phyloP scores from a whole-genome alignment of 495 filamentous ascomycete genomes.

The Podospora tetraspora region DNA sequence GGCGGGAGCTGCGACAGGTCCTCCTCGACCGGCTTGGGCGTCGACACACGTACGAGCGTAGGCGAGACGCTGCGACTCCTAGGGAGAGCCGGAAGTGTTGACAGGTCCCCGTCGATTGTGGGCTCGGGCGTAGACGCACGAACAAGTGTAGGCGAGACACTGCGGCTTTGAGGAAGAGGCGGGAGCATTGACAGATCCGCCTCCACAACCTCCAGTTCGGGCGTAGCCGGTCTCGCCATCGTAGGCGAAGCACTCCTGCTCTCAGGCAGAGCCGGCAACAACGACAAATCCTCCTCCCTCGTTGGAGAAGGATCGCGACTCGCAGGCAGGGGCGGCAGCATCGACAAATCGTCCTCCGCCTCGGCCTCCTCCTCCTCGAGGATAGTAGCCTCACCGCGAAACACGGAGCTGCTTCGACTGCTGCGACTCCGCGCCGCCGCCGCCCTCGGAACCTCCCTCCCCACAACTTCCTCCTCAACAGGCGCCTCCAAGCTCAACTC shows the following conservation, averaged over 20 bases:
- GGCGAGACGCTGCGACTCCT: constrained; percentile 5
- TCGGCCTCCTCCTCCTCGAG: not conserved
- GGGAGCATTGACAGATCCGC: not conserved
- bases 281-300: constrained; percentile 5
- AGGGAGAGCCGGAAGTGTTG: not conserved
- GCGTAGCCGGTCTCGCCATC: not conserved
- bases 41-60: not conserved
- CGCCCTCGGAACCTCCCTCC: not conserved
- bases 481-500: not conserved
- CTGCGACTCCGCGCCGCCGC: not conserved
- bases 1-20: constrained; percentile 1
- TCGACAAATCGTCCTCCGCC: not conserved
- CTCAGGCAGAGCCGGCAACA: constrained; percentile 16
- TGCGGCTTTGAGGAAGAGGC: constrained; percentile 6
- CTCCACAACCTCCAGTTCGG: not conserved
- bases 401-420: not conserved
- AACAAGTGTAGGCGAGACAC: not conserved
- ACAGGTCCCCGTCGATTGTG: not conserved
- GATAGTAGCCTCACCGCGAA: not conserved
- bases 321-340: not conserved
- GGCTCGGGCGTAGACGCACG: not conserved
- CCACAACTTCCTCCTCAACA: not conserved
- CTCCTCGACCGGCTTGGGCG: not conserved
- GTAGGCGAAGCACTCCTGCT: constrained; percentile 13
- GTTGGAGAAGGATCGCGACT: not conserved